These are phyloP conservation scores for Trichoderma gamsii DNA, from an alignment of 495 filamentous ascomycete species.

Conservation along the genomic window DNA sequence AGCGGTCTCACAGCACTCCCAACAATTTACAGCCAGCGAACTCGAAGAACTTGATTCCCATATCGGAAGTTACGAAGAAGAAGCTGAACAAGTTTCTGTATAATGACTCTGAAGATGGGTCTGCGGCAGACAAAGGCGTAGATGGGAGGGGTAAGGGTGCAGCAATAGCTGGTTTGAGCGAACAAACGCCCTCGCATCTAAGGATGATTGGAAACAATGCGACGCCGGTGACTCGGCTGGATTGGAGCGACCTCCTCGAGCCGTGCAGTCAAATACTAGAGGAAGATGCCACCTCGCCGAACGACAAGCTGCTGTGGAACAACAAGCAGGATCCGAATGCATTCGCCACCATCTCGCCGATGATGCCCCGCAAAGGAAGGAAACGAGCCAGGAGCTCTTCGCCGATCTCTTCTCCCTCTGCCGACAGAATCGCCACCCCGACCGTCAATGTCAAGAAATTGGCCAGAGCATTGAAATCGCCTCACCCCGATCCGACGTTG, in stretches of 20 bases:
- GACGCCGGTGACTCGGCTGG: conserved; percentile 68
- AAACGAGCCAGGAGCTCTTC: conserved; percentile 82
- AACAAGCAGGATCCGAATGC: conserved; percentile 28
- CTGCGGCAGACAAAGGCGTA: conserved; percentile 20
- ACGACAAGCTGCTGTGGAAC: conserved; percentile 38
- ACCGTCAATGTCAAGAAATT: conserved; percentile 44
- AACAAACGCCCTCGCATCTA: conserved; percentile 15
- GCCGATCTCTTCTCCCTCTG: conserved; percentile 60
- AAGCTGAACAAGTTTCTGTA: conserved; percentile 48
- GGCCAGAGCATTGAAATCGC: conserved; percentile 58
- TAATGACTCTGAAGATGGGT: conserved; percentile 21
- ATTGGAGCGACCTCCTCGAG: conserved; percentile 75
- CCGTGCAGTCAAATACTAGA: conserved; percentile 47
- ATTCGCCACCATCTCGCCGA: conserved; percentile 42
- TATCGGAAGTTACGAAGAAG: conserved; percentile 44
- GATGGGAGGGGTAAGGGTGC: conserved; percentile 17
- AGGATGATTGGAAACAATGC: conserved; percentile 47
- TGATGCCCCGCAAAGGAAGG: conserved; percentile 43
- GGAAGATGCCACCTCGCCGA: conserved; percentile 37
- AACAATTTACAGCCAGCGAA: conserved; percentile 23
- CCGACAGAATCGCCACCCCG: conserved; percentile 27
- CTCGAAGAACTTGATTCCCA: conserved; percentile 31
- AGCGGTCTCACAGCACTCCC: conserved; percentile 43
- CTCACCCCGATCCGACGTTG: conserved; percentile 71
- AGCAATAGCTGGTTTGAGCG: conserved; percentile 15